Percentiles rank a stretch among this genome's conserved stretches.
These are phyloP conservation scores for Trichophyton equinum DNA, from an alignment of 2,329 filamentous ascomycete genomes.

Conservation along the genomic window DNA sequence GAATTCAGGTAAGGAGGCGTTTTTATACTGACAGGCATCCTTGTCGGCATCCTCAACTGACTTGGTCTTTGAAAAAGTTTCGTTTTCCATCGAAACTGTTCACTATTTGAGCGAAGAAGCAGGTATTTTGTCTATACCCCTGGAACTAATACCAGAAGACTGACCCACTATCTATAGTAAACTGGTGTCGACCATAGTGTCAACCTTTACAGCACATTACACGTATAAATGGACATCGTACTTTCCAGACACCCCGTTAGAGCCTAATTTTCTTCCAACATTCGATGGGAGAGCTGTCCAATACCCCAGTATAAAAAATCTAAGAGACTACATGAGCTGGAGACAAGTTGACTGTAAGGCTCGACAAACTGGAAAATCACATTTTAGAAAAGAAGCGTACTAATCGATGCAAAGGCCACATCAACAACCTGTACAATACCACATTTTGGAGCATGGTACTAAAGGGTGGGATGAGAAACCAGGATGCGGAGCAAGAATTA, in stretches of 20 bases:
- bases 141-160: too few relatives aligned
- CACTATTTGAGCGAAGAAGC: constrained; percentile 71
- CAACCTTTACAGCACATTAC: constrained; percentile 87
- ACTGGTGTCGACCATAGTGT: constrained; percentile 78
- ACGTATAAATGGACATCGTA: constrained; percentile 64
- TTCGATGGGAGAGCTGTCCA: constrained; percentile 88
- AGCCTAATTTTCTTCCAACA: constrained; percentile 59
- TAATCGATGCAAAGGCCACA: constrained; percentile 52
- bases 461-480: constrained; percentile 59
- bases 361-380: neutral
- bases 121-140: constrained; percentile 41
- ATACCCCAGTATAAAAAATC: constrained; percentile 69
- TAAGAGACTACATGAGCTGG: constrained; percentile 95
- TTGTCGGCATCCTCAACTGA: neutral
- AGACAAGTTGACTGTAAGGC: constrained; percentile 81
- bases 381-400: neutral
- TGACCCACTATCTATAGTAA: constrained; percentile 46
- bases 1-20: constrained; percentile 51
- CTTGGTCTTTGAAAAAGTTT: constrained; percentile 45
- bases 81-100: constrained; percentile 70
- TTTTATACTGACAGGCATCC: constrained; percentile 1
- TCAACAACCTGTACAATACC: constrained; percentile 98
- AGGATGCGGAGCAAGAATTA: constrained; percentile 68
- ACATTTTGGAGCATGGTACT: constrained; percentile 86
- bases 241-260: constrained; percentile 60